phyloP scores from a whole-genome alignment of 2,329 filamentous ascomycete genomes.

The Orbilia ellipsospora region DNA sequence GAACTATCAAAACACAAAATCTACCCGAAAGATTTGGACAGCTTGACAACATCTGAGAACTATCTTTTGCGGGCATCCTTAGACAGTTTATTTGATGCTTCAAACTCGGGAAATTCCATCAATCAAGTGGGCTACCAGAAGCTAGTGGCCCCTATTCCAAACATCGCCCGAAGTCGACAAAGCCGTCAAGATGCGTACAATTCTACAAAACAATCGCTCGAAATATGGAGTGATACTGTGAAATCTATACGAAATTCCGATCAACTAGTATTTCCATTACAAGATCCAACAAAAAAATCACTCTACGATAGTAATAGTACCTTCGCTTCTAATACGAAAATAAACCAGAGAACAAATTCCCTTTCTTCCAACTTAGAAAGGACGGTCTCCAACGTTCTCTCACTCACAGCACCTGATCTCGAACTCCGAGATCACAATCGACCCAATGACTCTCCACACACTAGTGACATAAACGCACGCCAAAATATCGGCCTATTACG shows the following conservation, averaged over 20 bases:
- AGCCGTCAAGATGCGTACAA: constrained; percentile 85
- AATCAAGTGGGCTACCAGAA: constrained; percentile 67
- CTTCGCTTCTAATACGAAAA: constrained; percentile 72
- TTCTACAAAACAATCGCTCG: constrained; percentile 89
- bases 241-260: constrained; percentile 93
- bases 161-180: constrained; percentile 84
- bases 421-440: constrained; percentile 65
- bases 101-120: not conserved
- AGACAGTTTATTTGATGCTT: constrained; percentile 48
- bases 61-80: constrained; percentile 60
- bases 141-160: constrained; percentile 82
- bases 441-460: constrained; percentile 77
- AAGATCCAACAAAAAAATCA: constrained; percentile 72
- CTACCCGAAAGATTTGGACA: constrained; percentile 15
- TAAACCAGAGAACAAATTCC: not conserved
- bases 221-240: constrained; percentile 93
- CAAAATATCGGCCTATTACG: constrained; percentile 72
- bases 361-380: constrained; percentile 10
- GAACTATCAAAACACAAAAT: constrained; percentile 4
- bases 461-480: constrained; percentile 64
- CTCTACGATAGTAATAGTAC: too few species aligned
- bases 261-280: constrained; percentile 88
- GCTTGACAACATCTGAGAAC: not conserved
- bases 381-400: constrained; percentile 16
- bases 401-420: not conserved